Base-by-base conservation (phyloP, 2,329 filamentous ascomycete species). In the Blastomyces percursus region DNA sequence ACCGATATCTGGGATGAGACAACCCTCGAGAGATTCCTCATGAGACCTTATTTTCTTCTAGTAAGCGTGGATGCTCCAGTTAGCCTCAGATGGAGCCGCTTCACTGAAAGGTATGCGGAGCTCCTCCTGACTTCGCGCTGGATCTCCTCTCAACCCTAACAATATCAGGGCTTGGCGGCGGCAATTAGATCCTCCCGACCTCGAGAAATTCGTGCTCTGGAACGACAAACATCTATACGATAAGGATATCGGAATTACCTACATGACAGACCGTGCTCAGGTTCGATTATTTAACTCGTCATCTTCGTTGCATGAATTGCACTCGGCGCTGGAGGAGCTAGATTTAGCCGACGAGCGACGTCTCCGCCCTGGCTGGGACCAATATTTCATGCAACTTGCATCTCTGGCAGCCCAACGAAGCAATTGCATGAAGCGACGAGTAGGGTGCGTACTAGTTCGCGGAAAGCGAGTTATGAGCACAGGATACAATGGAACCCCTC, bases 341-440 rank as follows among this genome's bases (percentile, higher is more conserved):
- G 84, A 96, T 72, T 83, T 99, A 32, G 82, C 88, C 1, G 86
- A 94, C 70, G 83, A 87, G 42, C 84, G 89, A 69, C 87, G 94
- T 1, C 81, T 99, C 44, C 86, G 94, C 1, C 94, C 94, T 0
- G 87, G 85, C 58, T 99, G 94, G 94, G 94, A 99, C 76, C 87
- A 89, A 70, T 99, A 99, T 78, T 99, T 99, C 73, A 99, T 99
- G 94, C 86, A 90, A 50, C 81, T 99, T n/a, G 92, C 94, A 5
- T 91, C 89, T 42, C 84, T 99, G 57, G 94, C 94, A 8, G 90
- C 93, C 0, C 88, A 91, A 68, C 84, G 94, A 66, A 91, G 87
- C 72, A 99, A 99, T 76, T 99, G 94, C 79, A 99, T 99, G 94
- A 96, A 97, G 78, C 84, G 94, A 38, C 86, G 93, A 67, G 94